Percentiles rank a stretch among this genome's conserved stretches.
Evolutionary conservation across 2,329 filamentous ascomycete species (phyloP).

Genomic region (Talaromyces sp.): DNA sequence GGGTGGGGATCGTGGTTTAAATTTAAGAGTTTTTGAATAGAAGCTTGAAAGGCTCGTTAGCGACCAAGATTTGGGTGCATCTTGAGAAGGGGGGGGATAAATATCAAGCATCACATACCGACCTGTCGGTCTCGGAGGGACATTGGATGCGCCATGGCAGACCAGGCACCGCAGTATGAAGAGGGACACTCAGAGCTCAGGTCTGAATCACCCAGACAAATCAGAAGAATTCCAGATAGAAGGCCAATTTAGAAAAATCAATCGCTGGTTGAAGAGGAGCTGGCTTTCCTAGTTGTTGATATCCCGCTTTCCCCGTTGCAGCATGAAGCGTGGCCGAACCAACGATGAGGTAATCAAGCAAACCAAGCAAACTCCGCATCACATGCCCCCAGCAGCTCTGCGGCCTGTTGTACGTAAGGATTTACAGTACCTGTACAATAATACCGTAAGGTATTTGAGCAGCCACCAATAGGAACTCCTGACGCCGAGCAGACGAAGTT

Average conservation of each 20-base stretch:
- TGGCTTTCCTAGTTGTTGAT: conserved; percentile 2
- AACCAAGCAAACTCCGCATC: conserved; percentile 2
- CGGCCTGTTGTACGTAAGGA: background rate
- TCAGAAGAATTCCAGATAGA: background rate
- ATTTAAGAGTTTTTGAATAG: conserved; percentile 94
- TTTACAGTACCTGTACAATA: background rate
- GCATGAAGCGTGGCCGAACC: conserved; percentile 4
- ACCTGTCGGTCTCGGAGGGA: conserved; percentile 73
- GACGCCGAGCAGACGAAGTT: background rate
- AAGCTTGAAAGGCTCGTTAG: conserved; percentile 59
- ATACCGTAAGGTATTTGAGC: background rate
- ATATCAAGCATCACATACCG: conserved; percentile 52
- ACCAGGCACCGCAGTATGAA: conserved; percentile 16
- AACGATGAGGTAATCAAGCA: conserved; percentile 3
- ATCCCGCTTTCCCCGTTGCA: conserved; percentile 3
- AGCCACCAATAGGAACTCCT: background rate
- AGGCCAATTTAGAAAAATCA: background rate
- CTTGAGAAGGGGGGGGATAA: background rate
- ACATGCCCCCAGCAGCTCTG: background rate
- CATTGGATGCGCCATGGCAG: conserved; percentile 58
- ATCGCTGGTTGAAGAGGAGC: background rate
- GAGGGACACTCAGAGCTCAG: conserved; percentile 6
- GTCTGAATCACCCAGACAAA: background rate
- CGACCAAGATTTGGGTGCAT: background rate
- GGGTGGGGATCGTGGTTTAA: conserved; percentile 73